Conservation (phyloP, 2,329 filamentous ascomycete species). For the Fusarium drepaniforme region DNA sequence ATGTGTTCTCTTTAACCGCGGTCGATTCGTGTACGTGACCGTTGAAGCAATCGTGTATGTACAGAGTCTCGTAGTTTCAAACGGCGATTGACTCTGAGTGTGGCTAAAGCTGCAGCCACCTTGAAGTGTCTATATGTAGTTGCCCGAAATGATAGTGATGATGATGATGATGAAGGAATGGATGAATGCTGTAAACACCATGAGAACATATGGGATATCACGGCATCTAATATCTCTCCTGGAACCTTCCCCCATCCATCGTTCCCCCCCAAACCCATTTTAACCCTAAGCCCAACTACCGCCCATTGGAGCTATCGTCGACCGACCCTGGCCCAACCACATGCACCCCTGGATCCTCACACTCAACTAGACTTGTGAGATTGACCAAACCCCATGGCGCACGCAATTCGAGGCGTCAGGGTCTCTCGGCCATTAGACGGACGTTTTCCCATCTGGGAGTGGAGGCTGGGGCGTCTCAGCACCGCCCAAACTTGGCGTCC, state of each 20-base stretch:
- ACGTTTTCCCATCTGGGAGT: constrained; percentile 9
- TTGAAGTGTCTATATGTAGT: not conserved
- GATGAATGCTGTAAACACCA: not conserved
- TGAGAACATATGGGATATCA: not conserved
- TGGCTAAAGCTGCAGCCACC: constrained; percentile 1
- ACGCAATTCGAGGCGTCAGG: constrained; percentile 6
- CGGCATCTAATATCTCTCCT: constrained; percentile 4
- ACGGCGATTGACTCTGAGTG: constrained; percentile 9
- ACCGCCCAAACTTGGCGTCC: not conserved
- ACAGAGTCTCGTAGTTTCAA: not conserved
- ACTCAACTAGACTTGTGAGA: not conserved
- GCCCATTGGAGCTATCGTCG: not conserved
- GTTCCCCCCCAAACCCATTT: not conserved
- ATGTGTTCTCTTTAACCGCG: not conserved
- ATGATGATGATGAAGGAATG: not conserved
- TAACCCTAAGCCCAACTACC: not conserved
- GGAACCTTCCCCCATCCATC: not conserved
- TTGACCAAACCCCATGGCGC: not conserved
- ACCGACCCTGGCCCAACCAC: constrained; percentile 5
- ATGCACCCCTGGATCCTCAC: constrained; percentile 3
- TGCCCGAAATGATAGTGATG: not conserved
- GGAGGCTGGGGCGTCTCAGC: constrained; percentile 7
- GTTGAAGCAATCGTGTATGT: not conserved
- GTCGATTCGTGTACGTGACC: not conserved
- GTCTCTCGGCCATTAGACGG: constrained; percentile 6